Evolutionary conservation across 306 rosid genomes (phyloP).

Genomic region (Acacia acuminata): DNA sequence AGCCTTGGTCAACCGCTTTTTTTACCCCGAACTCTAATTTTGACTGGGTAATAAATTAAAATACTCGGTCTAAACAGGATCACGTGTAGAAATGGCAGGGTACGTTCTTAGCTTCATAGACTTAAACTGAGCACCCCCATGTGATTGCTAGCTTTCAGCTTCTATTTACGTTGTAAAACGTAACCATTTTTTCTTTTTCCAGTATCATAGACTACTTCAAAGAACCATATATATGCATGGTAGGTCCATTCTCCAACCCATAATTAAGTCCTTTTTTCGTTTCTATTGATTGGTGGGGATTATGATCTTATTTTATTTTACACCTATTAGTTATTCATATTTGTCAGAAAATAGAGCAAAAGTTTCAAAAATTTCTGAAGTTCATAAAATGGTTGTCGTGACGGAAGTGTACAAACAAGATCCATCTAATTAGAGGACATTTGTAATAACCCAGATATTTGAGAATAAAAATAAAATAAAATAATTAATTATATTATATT

Average conservation of each 20-base stretch:
- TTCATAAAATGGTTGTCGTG: too few species aligned
- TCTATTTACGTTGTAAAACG: background rate
- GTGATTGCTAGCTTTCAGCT: conserved; percentile 19
- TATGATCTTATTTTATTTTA: background rate
- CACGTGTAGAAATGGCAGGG: background rate
- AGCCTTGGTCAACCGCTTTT: too few species aligned
- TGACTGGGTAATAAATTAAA: too few species aligned
- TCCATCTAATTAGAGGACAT: too few species aligned
- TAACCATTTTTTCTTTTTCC: background rate
- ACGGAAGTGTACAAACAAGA: too few species aligned
- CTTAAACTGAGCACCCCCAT: conserved; percentile 10
- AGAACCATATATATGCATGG: background rate
- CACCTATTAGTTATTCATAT: background rate
- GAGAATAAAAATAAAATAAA: too few species aligned
- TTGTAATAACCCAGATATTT: too few species aligned
- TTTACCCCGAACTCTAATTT: too few species aligned
- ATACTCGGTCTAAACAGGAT: background rate
- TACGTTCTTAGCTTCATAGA: conserved; percentile 1
- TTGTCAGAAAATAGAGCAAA: background rate
- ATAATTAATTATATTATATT: too few species aligned
- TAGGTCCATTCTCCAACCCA: background rate
- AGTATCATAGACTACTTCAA: background rate
- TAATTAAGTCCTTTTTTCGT: background rate
- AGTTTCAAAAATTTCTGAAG: too few species aligned
- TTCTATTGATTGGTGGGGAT: background rate